Evolutionary conservation across 495 filamentous ascomycete species (phyloP).

Genomic region (Neurospora sp.): DNA sequence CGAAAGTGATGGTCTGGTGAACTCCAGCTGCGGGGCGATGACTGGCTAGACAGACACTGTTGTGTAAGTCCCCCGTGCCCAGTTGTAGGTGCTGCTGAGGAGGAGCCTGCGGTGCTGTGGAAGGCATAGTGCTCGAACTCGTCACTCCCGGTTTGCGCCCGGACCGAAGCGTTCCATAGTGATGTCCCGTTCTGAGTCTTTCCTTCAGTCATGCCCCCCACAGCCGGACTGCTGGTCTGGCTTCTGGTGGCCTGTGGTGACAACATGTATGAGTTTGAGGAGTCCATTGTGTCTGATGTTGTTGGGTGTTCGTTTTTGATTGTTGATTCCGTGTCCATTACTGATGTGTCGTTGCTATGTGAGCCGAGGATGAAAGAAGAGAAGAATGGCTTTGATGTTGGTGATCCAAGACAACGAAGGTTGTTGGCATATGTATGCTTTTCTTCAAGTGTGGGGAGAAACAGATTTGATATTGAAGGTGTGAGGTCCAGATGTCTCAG

Average conservation of each 20-base stretch:
- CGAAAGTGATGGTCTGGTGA: slow-evolving; percentile 15
- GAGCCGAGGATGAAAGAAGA: background rate
- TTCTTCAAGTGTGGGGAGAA: background rate
- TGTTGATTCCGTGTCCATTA: background rate
- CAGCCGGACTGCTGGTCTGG: background rate
- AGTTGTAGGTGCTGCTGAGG: slow-evolving; percentile 1
- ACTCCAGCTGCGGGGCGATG: slow-evolving; percentile 22
- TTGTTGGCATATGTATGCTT: background rate
- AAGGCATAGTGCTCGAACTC: slow-evolving; percentile 20
- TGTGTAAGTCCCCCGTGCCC: slow-evolving; percentile 2
- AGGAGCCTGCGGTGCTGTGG: slow-evolving; percentile 10
- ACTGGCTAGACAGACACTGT: slow-evolving; percentile 7
- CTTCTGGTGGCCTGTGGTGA: background rate
- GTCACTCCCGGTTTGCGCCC: slow-evolving; percentile 7
- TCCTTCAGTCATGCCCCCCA: background rate
- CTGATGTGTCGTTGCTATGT: background rate
- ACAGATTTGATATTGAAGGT: background rate
- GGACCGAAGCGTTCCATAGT: slow-evolving; percentile 11
- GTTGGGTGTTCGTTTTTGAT: background rate
- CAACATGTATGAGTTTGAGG: background rate
- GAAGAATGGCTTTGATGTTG: background rate
- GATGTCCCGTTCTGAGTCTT: background rate
- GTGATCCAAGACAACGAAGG: background rate
- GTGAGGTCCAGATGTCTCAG: background rate
- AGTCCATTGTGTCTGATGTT: background rate